Evolutionary conservation across 345 rosid genomes (phyloP).

Genomic region (Linum usitatissimum): DNA sequence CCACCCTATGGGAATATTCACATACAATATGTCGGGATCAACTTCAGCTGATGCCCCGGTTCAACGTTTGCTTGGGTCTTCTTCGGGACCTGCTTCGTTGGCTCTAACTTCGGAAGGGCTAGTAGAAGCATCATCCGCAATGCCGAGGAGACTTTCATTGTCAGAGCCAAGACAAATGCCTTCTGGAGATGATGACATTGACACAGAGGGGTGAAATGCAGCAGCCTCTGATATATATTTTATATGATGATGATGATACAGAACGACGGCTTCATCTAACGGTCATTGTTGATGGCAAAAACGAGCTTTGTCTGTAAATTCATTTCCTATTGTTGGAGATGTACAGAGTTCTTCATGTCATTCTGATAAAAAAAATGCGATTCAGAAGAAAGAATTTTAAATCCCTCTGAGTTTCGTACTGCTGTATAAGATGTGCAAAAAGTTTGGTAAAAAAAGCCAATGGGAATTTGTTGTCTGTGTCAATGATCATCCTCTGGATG

Average conservation of each 20-base stretch:
- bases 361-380: slow-evolving; percentile 22
- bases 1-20: slow-evolving; percentile 84
- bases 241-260: neutral
- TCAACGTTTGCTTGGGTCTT: slow-evolving; percentile 38
- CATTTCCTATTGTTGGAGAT: slow-evolving; percentile 40
- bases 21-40: slow-evolving; percentile 47
- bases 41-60: slow-evolving; percentile 44
- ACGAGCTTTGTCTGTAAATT: slow-evolving; percentile 43
- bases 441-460: too few relatives aligned
- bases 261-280: slow-evolving; percentile 5
- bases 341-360: slow-evolving; percentile 38
- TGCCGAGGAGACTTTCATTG: slow-evolving; percentile 49
- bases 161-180: slow-evolving; percentile 79
- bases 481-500: too few relatives aligned
- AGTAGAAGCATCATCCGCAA: slow-evolving; percentile 48
- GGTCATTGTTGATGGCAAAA: slow-evolving; percentile 19
- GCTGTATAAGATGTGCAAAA: slow-evolving; percentile 21
- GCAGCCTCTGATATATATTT: neutral
- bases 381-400: slow-evolving; percentile 27
- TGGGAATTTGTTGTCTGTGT: too few relatives aligned
- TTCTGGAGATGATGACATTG: slow-evolving; percentile 59
- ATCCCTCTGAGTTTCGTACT: slow-evolving; percentile 23
- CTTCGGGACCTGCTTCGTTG: slow-evolving; percentile 48
- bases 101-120: slow-evolving; percentile 53
- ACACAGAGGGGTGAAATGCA: slow-evolving; percentile 42